Evolutionary conservation across 2,329 filamentous ascomycete species (phyloP), one percentile per base, ranked within the genome.

Genomic region (Exophiala sideris): DNA sequence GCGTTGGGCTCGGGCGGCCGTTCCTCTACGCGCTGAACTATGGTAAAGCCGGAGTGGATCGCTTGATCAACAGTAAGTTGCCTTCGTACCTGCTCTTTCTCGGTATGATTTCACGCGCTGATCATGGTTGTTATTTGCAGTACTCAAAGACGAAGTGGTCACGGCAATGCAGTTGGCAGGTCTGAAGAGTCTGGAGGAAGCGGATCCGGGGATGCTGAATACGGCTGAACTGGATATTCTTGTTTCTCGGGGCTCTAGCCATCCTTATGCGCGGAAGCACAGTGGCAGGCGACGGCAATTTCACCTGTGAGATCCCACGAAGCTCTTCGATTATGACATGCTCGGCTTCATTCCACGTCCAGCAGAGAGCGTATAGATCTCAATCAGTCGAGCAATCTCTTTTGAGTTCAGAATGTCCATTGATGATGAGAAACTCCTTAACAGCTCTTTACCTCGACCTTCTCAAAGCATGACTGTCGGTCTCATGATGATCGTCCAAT

Each of bases 81-180:
- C n/a, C 76, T 77, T 58, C 63, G 80, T 9, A 3, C 34, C 12
- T 24, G 80, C 77, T 57, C 73, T 75, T 2, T 66, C 76, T 18
- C 74, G 75, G 9, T 80, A 80, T 56, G 76, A 38, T 38, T 14
- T 18, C 12, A 4, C 21, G n/a, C 3, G 29, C 21, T 5, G n/a
- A 20, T 6, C 14, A 18, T 18, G 3, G 3, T n/a, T 44, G 21
- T 12, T 2, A n/a, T 18, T n/a, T 18, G 3, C 47, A 79, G 76
- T 79, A n/a, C 59, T 83, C n/a, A 75, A 74, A 51, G 84, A 87
- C 55, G 84, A 88, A 65, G 67, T 87, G 4, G 79, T 84, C 60
- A 85, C 81, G 2, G 82, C 83, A 1, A 87, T 87, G 84, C 77
- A 80, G 18, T 76, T 86, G 65, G 79, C 84, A 54, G 85, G 85